A percentile compares a stretch with the other conserved stretches of the same genome.
Conservation (phyloP, 306 rosid genomes). For the Vigna nakashimae region DNA sequence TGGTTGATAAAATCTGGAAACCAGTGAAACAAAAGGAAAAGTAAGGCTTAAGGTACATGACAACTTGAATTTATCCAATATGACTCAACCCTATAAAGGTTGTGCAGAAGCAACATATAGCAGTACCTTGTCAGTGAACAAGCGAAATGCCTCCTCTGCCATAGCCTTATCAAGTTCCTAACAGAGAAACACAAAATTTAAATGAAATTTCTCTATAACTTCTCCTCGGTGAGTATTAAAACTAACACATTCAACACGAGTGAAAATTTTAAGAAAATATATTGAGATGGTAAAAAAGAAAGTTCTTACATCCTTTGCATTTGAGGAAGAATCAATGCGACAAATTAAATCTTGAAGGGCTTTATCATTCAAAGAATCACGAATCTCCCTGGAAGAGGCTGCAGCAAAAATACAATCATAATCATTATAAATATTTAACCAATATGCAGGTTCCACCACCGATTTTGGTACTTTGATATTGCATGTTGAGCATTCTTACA, state of each 20-base stretch:
- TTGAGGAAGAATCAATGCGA: conserved; percentile 60
- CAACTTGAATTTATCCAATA: conserved; percentile 27
- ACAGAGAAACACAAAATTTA: conserved; percentile 36
- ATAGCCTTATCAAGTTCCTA: conserved; percentile 88
- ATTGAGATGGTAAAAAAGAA: not conserved
- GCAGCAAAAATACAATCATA: conserved; percentile 44
- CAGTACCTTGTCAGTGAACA: conserved; percentile 75
- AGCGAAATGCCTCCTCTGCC: conserved; percentile 63
- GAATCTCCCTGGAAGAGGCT: conserved; percentile 84
- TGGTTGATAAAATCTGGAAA: conserved; percentile 66
- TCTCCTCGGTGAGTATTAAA: conserved; percentile 6
- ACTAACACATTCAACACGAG: not conserved
- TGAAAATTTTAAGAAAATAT: not conserved
- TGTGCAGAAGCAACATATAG: conserved; percentile 29
- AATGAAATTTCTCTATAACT: conserved; percentile 15
- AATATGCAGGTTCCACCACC: conserved; percentile 4
- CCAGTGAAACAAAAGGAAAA: conserved; percentile 26
- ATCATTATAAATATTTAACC: not conserved
- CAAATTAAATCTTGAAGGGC: conserved; percentile 66
- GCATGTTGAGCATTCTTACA: conserved; percentile 16
- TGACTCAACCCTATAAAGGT: conserved; percentile 17
- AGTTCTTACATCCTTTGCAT: conserved; percentile 71
- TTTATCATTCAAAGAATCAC: conserved; percentile 64
- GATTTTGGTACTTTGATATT: not conserved
- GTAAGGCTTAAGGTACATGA: not conserved